Percentiles rank a stretch among this genome's conserved stretches.
phyloP scores from a whole-genome alignment of 208 protist genomes.

The Trypanosoma theileri region DNA sequence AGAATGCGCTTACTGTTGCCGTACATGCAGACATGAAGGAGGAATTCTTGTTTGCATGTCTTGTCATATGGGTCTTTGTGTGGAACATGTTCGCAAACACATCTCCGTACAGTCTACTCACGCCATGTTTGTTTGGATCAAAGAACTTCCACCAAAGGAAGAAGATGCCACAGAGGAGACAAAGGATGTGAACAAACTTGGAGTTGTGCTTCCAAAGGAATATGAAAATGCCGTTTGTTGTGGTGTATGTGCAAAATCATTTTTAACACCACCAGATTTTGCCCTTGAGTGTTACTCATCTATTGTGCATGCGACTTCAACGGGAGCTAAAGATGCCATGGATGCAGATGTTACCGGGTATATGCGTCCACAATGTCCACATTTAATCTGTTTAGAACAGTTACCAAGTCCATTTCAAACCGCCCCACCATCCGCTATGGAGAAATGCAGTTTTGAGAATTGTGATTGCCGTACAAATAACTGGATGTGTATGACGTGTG shows the following conservation, averaged over 20 bases:
- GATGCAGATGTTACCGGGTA: conserved; percentile 25
- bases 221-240: conserved; percentile 76
- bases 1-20: conserved; percentile 90
- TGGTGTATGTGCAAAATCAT: conserved; percentile 43
- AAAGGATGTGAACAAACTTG: conserved; percentile 69
- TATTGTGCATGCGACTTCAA: conserved; percentile 60
- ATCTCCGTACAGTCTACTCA: conserved; percentile 43
- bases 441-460: conserved; percentile 46
- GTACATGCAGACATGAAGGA: conserved; percentile 48
- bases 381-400: conserved; percentile 83
- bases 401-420: conserved; percentile 47
- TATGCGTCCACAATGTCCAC: conserved; percentile 65
- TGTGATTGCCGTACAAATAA: conserved; percentile 93
- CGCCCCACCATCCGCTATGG: conserved; percentile 38
- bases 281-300: conserved; percentile 49
- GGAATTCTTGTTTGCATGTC: conserved; percentile 85
- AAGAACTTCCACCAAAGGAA: conserved; percentile 58
- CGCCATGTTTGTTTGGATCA: conserved; percentile 72
- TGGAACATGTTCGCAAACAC: conserved; percentile 76
- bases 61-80: conserved; percentile 75
- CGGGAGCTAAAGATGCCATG: conserved; percentile 48
- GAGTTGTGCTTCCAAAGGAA: conserved; percentile 57
- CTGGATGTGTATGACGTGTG: conserved; percentile 96
- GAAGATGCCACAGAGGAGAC: conserved; percentile 26
- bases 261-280: conserved; percentile 46